phyloP scores from a whole-genome alignment of 768 basidiomycete genomes.

The Macrocybe gigantea region DNA sequence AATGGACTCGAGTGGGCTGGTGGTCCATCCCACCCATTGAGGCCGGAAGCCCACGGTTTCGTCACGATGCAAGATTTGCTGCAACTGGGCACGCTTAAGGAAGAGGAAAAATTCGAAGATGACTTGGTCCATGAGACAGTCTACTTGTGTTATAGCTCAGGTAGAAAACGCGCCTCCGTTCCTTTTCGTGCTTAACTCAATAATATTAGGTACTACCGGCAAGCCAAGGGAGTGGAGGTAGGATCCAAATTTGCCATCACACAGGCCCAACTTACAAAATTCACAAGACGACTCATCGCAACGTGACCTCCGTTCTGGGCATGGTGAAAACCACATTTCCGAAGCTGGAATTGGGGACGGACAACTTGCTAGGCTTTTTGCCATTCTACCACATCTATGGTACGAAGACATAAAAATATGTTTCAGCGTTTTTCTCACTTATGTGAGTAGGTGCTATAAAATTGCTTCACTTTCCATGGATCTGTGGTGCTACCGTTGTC shows the following conservation, averaged over 20 bases:
- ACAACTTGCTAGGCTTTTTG: slow-evolving; percentile 56
- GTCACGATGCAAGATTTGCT: slow-evolving; percentile 45
- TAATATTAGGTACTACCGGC: slow-evolving; percentile 61
- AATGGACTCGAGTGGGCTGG: slow-evolving; percentile 42
- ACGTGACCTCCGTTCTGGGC: slow-evolving; percentile 54
- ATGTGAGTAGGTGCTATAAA: slow-evolving; percentile 45
- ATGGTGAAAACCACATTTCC: slow-evolving; percentile 45
- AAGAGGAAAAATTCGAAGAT: slow-evolving; percentile 54
- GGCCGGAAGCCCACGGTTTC: slow-evolving; percentile 23
- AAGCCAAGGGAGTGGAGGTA: slow-evolving; percentile 69
- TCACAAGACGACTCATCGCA: slow-evolving; percentile 57
- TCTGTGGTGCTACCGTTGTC: slow-evolving; percentile 42
- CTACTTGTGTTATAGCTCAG: slow-evolving; percentile 57
- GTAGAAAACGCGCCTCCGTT: slow-evolving; percentile 4
- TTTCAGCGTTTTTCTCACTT: background rate
- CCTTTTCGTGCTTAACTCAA: background rate
- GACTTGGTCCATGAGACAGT: slow-evolving; percentile 49
- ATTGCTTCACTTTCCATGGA: slow-evolving; percentile 54
- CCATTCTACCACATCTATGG: slow-evolving; percentile 51
- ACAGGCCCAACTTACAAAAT: background rate
- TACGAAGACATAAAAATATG: slow-evolving; percentile 5
- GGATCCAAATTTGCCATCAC: background rate
- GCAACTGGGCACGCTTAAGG: slow-evolving; percentile 36
- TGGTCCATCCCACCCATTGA: slow-evolving; percentile 22
- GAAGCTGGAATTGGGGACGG: slow-evolving; percentile 27